Evolutionary conservation across 2,329 filamentous ascomycete species (phyloP).

Genomic region (Arachnomyces sp.): DNA sequence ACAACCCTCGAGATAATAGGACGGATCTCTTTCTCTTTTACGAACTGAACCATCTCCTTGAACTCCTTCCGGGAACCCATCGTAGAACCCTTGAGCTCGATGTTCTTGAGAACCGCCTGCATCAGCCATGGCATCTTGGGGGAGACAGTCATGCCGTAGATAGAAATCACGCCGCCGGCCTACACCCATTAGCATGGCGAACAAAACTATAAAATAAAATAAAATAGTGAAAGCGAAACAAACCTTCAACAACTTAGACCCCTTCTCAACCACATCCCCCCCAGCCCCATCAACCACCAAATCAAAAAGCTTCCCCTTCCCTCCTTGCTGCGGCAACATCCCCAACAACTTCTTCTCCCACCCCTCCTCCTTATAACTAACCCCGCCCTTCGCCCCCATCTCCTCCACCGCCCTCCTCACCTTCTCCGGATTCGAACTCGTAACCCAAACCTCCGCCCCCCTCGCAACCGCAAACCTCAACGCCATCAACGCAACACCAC

Average conservation of each 20-base stretch:
- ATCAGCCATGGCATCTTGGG: constrained; percentile 85
- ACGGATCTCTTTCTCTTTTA: constrained; percentile 58
- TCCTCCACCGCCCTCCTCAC: constrained; percentile 58
- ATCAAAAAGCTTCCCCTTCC: constrained; percentile 55
- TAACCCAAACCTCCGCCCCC: constrained; percentile 75
- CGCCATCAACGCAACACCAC: constrained; percentile 77
- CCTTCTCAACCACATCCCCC: constrained; percentile 69
- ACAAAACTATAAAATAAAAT: not conserved
- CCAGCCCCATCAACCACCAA: constrained; percentile 87
- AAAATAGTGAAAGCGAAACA: constrained; percentile 10
- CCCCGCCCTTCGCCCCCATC: constrained; percentile 74
- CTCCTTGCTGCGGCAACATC: constrained; percentile 48
- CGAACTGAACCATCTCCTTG: constrained; percentile 79
- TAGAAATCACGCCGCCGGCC: constrained; percentile 71
- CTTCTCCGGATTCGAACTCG: constrained; percentile 66
- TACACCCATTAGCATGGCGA: constrained; percentile 16
- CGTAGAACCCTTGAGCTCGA: constrained; percentile 77
- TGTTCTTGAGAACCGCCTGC: constrained; percentile 74
- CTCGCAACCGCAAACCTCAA: constrained; percentile 70
- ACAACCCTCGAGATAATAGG: constrained; percentile 71
- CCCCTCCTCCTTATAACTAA: constrained; percentile 65
- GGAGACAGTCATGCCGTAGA: constrained; percentile 84
- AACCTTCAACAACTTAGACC: constrained; percentile 61
- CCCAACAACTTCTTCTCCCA: constrained; percentile 72
- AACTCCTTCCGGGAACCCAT: constrained; percentile 92